Percentiles rank a stretch among this genome's conserved stretches.
phyloP scores from a whole-genome alignment of 164 flowering plant genomes.

The Tinospora cordifolia region DNA sequence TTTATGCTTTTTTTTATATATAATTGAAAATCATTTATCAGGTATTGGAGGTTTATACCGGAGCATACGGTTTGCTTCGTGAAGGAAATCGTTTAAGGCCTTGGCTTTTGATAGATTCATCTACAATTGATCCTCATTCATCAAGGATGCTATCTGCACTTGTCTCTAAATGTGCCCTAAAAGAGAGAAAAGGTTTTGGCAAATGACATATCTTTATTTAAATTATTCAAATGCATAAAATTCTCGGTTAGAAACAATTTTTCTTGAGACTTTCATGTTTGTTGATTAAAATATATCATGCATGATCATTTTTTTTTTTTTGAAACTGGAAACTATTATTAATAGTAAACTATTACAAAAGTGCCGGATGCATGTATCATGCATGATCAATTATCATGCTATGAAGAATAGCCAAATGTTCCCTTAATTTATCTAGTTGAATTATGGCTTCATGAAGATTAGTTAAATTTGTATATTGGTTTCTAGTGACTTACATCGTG shows the following conservation, averaged over 20 bases:
- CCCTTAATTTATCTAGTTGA: no score
- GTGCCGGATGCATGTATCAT: no score
- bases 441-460: no score
- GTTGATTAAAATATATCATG: neutral
- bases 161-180: slow-evolving; percentile 42
- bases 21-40: slow-evolving; percentile 25
- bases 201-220: neutral
- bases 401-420: no score
- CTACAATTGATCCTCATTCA: slow-evolving; percentile 91
- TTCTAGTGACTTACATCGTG: no score
- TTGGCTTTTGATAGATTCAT: slow-evolving; percentile 72
- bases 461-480: no score
- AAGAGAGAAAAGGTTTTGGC: slow-evolving; percentile 50
- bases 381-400: no score
- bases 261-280: neutral
- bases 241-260: no score
- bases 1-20: neutral
- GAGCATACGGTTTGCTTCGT: slow-evolving; percentile 67
- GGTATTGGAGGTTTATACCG: slow-evolving; percentile 83
- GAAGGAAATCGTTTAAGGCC: slow-evolving; percentile 47
- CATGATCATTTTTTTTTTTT: no score
- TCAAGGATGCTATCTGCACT: slow-evolving; percentile 63
- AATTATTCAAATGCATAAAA: no score
- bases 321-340: no score
- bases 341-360: no score